Evolutionary conservation across 2,329 filamentous ascomycete species (phyloP), one percentile per base, ranked within the genome.

Genomic region (Zarea fungicola): DNA sequence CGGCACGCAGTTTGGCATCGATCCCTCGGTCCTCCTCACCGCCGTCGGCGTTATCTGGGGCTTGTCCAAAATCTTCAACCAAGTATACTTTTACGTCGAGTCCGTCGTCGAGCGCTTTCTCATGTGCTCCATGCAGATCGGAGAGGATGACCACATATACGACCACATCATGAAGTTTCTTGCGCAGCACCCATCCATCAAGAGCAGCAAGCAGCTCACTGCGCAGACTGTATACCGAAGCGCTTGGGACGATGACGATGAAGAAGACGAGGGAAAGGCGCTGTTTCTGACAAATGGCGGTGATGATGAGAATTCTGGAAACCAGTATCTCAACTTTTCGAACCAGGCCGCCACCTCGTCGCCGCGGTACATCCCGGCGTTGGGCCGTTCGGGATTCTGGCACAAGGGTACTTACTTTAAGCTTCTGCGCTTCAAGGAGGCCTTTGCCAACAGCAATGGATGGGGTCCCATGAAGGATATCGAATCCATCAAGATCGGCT

Each of bases 121-220:
- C 48, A 77, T 73, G 62, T 71, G 74, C 44, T 71, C 68, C 52
- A 69, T 84, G 48, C 72, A 73, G 43, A 68, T 85, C 41, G 70
- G 66, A 50, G 75, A 74, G 51, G 70, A 70, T 36, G 81, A 85
- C 56, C 73, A 78, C 47, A 80, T 83, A 23, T 82, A 81, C 56
- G 44, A 60, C 3, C 76, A 83, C 45, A 56, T 84, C 42, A 80
- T 83, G 68, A 72, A 75, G 45, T 84, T 76, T 68, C 69, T 83
- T 7, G 74, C 76, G 0, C 61, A 71, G 34, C 75, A 82, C 57
- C 73, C 75, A 9, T 68, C 66, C 19, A 72, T 79, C 52, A 68
- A 68, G 26, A 72, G 72, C 40, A 78, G 77, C 31, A 71, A 76
- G 13, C 71, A 70, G 6, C 64, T 83, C 14, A 75, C 73, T 53